Evolutionary conservation across 169 alveolate species (phyloP).

Genomic region (Ichthyophthirius multifiliis): DNA sequence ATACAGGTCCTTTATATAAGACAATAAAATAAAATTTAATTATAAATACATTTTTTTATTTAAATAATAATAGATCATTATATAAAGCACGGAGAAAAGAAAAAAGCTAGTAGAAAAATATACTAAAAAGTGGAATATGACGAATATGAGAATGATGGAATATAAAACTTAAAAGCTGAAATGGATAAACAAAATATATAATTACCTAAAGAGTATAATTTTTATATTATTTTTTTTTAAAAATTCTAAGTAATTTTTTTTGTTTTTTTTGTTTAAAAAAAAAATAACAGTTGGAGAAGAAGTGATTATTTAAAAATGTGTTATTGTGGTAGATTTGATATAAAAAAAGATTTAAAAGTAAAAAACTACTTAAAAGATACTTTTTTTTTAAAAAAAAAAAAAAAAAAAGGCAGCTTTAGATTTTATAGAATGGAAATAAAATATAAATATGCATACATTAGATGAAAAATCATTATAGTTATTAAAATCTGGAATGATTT

Average conservation of each 20-base stretch:
- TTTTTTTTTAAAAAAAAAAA: background rate
- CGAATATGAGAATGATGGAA: background rate
- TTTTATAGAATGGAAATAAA: background rate
- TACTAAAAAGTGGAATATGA: conserved; percentile 9
- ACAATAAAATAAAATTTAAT: background rate
- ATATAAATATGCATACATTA: background rate
- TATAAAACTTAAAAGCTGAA: background rate
- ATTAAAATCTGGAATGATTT: background rate
- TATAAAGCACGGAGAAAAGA: background rate
- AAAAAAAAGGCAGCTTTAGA: background rate
- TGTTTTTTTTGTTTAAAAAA: background rate
- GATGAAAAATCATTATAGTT: background rate
- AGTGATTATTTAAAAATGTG: conserved; percentile 16
- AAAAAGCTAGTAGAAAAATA: conserved; percentile 7
- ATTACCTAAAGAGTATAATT: background rate
- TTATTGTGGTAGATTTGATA: conserved; percentile 7
- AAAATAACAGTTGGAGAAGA: conserved; percentile 20
- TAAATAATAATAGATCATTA: background rate
- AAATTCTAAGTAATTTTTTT: too few relatives aligned
- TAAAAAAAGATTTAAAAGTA: background rate
- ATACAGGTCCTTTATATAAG: background rate
- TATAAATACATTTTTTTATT: background rate
- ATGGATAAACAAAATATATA: background rate
- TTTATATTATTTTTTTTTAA: background rate
- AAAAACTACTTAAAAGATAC: background rate